Base-by-base conservation (phyloP, 2,329 filamentous ascomycete species). In the Arthrobotrys megalospora region DNA sequence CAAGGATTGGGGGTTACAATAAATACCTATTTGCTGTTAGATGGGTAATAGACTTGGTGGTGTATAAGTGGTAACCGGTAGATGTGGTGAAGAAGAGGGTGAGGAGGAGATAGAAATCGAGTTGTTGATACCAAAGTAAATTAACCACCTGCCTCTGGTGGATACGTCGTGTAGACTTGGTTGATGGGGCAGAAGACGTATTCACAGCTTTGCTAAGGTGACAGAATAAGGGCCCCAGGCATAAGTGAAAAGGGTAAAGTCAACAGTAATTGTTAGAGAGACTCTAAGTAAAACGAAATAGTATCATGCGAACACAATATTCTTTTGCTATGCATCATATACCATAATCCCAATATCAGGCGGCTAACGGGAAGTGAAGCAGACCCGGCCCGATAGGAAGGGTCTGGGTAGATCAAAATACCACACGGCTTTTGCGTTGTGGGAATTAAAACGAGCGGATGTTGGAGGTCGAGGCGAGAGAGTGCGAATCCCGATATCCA, bases 371-470 rank as follows among this genome's bases (percentile, higher is more conserved):
- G 24, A 28, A 28, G 2, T 28, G 55, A 43, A 43, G 16, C 34
- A 19, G 12, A 36, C 12, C 3, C 7, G 41, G 34, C 28, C 32
- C 21, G 7, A n/a, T 10, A 10, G 32, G 48, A 2, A 8, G 43
- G 19, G 21, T 28, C 36, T 7, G 11, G 36, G 6, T 32, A 36
- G 36, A 38, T 45, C 41, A 36, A 70, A 77, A 77, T 77, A 43
- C 73, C 65, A 77, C 73, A 71, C 41, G 24, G 16, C 3, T 63
- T 66, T 34, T 70, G 73, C 66, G 73, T 77, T 77, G 65, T 52
- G 24, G 64, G 10, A 14, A 11, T 36, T 28, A 68, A 55, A 71
- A 70, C 19, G 68, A 65, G 68, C 19, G 63, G 43, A 34, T 34
- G 34, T 52, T 47, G 58, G 43, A 60, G 34, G 50, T 28, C 24